Percentiles rank a stretch among this genome's conserved stretches.
phyloP scores from a whole-genome alignment of 1,139 yeast species.

The Pichia cactophila region DNA sequence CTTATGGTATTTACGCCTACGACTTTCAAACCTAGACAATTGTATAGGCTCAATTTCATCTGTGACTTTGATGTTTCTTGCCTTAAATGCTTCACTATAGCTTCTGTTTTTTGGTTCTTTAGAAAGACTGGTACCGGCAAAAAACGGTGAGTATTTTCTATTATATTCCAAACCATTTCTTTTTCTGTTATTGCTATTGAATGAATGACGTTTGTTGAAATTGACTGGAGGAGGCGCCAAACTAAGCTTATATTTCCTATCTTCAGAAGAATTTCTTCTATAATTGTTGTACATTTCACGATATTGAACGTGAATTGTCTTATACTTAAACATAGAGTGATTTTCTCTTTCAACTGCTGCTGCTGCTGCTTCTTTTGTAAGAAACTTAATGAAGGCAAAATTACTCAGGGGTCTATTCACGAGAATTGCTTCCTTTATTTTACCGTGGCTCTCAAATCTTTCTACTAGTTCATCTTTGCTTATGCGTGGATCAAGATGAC shows the following conservation, averaged over 20 bases:
- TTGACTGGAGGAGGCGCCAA: slow-evolving; percentile 75
- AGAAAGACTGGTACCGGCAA: background rate
- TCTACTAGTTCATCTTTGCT: slow-evolving; percentile 48
- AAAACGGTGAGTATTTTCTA: background rate
- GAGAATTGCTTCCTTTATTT: slow-evolving; percentile 42
- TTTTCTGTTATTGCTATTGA: background rate
- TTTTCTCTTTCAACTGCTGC: slow-evolving; percentile 77
- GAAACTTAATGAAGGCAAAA: slow-evolving; percentile 67
- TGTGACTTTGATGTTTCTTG: background rate
- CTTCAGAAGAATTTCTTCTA: slow-evolving; percentile 21
- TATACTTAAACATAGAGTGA: slow-evolving; percentile 63
- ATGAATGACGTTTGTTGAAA: slow-evolving; percentile 27
- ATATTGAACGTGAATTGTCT: slow-evolving; percentile 79
- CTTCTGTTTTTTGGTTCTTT: slow-evolving; percentile 1
- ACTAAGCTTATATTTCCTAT: slow-evolving; percentile 35
- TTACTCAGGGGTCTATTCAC: slow-evolving; percentile 46
- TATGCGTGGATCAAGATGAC: slow-evolving; percentile 53
- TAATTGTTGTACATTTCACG: slow-evolving; percentile 48
- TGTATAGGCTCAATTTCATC: background rate
- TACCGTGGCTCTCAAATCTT: slow-evolving; percentile 64
- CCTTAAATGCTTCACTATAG: slow-evolving; percentile 2
- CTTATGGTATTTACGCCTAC: background rate
- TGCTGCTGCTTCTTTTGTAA: slow-evolving; percentile 66
- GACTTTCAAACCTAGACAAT: background rate
- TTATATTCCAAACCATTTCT: background rate